Evolutionary conservation across 148 eudicot species (phyloP), one percentile per base, ranked within the genome.

Genomic region (Agrostemma githago): DNA sequence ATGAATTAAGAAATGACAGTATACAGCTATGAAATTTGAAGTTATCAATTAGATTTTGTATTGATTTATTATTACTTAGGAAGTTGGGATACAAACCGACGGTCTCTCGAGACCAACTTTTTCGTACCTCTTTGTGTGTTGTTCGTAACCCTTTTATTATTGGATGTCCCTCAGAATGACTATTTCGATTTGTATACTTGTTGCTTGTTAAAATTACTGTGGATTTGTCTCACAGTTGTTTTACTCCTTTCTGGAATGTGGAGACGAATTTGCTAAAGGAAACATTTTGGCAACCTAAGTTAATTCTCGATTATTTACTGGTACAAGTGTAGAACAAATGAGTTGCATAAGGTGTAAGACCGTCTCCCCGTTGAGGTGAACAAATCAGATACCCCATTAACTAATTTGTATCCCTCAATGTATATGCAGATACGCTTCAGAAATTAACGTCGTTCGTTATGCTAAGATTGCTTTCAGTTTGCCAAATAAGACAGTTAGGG

Each of bases 381-480:
- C 20, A 41, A 37, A 38, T 1, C n/a, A 34, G 69, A 7, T 62
- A 8, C 5, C 16, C 38, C 8, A 10, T 53, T 26, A 57, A 21
- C 20, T 19, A 3, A 5, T 60, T 6, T 57, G 63, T 66, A 20
- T 48, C 19, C 11, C 20, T 43, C 6, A 38, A 66, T 79, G 20
- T 42, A 11, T 26, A 54, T 77, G 67, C 92, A 90, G 96, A 71
- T 87, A 83, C 84, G 85, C 92, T 56, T 78, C 96, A 48, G 82
- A 85, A 38, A 44, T 79, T 21, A 78, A 39, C 68, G 38, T 90
- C 21, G 71, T 77, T 21, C 86, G 88, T n/a, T 90, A 90, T 81
- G 90, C 92, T 17, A 88, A 83, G 83, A 87, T 90, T 82, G 92
- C 96, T 68, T 84, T 79, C 86, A 79, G 83, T 10, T 83, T 90